Percentiles rank a stretch among this genome's conserved stretches.
Conservation (phyloP, 441 rosid species). For the Metrosideros polymorpha region DNA sequence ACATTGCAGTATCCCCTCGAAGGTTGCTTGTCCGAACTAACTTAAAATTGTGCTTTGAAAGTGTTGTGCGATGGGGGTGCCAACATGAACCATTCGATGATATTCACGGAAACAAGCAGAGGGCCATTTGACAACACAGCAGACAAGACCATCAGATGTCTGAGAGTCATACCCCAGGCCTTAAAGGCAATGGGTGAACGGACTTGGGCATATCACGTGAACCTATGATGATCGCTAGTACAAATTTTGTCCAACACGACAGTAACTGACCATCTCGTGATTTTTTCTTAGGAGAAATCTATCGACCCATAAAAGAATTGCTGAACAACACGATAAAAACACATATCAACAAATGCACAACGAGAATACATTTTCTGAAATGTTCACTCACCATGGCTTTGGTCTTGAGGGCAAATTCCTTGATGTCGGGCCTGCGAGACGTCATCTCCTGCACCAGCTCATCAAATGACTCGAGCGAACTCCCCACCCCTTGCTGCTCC, state of each 20-base stretch:
- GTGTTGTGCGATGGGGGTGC: background rate
- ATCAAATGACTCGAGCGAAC: conserved; percentile 55
- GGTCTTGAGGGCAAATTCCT: conserved; percentile 63
- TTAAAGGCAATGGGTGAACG: background rate
- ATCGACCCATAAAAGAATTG: background rate
- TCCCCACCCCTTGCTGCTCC: conserved; percentile 14
- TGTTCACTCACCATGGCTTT: conserved; percentile 59
- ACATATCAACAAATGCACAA: background rate
- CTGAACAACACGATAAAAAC: background rate
- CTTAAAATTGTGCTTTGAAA: background rate
- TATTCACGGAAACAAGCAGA: background rate
- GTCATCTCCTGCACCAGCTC: conserved; percentile 68
- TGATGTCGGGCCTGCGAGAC: conserved; percentile 52
- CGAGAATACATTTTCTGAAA: background rate
- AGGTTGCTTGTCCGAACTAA: background rate
- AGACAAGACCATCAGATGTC: background rate
- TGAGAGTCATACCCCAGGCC: background rate
- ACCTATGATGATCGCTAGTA: background rate
- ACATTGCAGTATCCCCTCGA: background rate
- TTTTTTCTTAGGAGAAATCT: background rate
- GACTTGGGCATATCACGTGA: background rate
- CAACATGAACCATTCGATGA: background rate
- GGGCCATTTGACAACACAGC: background rate
- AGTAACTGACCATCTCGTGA: background rate
- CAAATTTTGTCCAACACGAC: background rate